Evolutionary conservation across 1,284 basidiomycete genomes (phyloP).

Genomic region (Puccinia brachypodii): DNA sequence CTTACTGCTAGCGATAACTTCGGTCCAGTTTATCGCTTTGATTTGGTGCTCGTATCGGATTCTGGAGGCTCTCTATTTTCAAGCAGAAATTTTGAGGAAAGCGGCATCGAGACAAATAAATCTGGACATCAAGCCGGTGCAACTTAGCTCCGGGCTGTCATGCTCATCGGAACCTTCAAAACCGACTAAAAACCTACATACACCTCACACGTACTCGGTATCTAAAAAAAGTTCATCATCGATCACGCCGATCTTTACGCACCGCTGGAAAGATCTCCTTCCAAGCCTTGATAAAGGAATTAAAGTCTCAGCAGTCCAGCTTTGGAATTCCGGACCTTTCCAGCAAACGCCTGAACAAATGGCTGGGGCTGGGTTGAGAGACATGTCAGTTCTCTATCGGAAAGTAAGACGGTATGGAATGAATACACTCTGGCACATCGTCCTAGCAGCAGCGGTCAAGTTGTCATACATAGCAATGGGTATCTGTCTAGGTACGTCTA

Average conservation of each 20-base stretch:
- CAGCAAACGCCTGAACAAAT: constrained; percentile 4
- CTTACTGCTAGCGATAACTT: neutral
- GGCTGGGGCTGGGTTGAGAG: neutral
- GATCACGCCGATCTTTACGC: neutral
- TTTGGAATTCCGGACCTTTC: constrained; percentile 23
- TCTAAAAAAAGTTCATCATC: neutral
- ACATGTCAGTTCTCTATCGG: neutral
- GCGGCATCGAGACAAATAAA: neutral
- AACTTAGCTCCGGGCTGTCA: neutral
- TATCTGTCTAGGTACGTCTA: neutral
- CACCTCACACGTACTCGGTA: neutral
- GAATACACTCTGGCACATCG: constrained; percentile 12
- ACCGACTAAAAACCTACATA: neutral
- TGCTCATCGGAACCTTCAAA: neutral
- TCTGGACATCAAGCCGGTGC: neutral
- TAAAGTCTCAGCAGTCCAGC: neutral
- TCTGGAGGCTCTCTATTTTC: neutral
- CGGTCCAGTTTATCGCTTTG: neutral
- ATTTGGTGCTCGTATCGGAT: constrained; percentile 14
- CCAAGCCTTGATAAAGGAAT: neutral
- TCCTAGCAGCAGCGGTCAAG: neutral
- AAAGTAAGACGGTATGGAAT: neutral
- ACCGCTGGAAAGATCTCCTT: neutral
- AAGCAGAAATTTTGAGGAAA: constrained; percentile 8
- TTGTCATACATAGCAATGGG: neutral